phyloP scores from a whole-genome alignment of 495 filamentous ascomycete species.

The Neurospora sp. region DNA sequence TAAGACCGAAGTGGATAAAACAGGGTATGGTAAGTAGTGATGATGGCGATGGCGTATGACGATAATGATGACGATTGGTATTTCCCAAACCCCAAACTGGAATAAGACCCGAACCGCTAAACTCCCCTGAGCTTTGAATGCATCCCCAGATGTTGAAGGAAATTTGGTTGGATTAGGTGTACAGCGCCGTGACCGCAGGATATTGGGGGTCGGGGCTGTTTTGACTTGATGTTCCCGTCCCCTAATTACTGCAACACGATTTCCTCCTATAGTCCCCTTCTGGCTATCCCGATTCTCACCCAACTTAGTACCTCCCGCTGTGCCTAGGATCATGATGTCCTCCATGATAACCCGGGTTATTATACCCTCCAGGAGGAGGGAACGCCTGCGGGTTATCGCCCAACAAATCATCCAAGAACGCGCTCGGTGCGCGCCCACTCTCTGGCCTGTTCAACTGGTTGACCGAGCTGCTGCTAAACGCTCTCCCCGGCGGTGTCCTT shows the following conservation, averaged over 20 bases:
- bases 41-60: neutral
- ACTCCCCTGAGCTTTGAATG: neutral
- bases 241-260: neutral
- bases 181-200: neutral
- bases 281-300: neutral
- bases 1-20: neutral
- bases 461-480: slow-evolving; percentile 57
- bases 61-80: neutral
- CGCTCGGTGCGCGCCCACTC: slow-evolving; percentile 72
- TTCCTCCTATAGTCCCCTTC: neutral
- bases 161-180: neutral
- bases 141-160: neutral
- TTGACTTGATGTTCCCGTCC: neutral
- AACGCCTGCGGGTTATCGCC: slow-evolving; percentile 42
- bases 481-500: slow-evolving; percentile 6
- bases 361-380: slow-evolving; percentile 20
- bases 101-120: neutral
- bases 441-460: slow-evolving; percentile 52
- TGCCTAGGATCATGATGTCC: slow-evolving; percentile 10
- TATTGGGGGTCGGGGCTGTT: neutral
- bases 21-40: neutral
- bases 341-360: neutral
- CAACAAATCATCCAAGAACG: slow-evolving; percentile 88
- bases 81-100: neutral
- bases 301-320: slow-evolving; percentile 4